Conservation (phyloP, 2,329 filamentous ascomycete species). For the Dactylellina drechsleri region DNA sequence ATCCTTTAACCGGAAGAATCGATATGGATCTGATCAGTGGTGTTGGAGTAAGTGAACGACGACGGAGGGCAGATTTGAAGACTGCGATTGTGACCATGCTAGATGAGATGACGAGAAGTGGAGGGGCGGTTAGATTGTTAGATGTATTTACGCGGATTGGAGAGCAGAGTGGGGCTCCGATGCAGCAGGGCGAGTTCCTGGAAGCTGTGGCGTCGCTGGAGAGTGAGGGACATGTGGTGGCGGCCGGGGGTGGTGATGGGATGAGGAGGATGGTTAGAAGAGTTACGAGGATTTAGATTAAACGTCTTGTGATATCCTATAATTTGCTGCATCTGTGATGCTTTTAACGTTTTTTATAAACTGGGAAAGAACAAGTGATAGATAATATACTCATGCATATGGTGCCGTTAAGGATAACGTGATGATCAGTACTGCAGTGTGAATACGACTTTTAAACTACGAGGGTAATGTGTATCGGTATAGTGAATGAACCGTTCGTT, state of each 20-base stretch:
- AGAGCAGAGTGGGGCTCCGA: constrained; percentile 72
- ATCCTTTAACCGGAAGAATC: constrained; percentile 86
- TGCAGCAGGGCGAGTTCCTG: constrained; percentile 83
- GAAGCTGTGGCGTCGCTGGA: constrained; percentile 84
- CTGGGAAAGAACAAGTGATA: background rate
- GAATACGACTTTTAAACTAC: too few species aligned
- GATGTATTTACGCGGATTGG: constrained; percentile 79
- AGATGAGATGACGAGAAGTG: constrained; percentile 79
- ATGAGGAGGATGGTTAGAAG: constrained; percentile 82
- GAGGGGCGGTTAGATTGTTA: constrained; percentile 76
- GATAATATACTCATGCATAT: background rate
- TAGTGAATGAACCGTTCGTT: background rate
- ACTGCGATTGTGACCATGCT: constrained; percentile 77
- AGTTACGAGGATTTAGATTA: constrained; percentile 67
- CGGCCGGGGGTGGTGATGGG: constrained; percentile 86
- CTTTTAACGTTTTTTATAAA: background rate
- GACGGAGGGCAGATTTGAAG: constrained; percentile 84
- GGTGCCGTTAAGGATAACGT: background rate
- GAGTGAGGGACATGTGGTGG: constrained; percentile 75
- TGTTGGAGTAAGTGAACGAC: constrained; percentile 90
- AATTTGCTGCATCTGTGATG: background rate
- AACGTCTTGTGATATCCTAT: background rate
- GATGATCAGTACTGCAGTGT: too few species aligned
- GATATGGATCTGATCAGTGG: constrained; percentile 90
- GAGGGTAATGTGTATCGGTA: background rate